Base-by-base conservation (phyloP, 768 basidiomycete species). In the Tricholoma sp. region DNA sequence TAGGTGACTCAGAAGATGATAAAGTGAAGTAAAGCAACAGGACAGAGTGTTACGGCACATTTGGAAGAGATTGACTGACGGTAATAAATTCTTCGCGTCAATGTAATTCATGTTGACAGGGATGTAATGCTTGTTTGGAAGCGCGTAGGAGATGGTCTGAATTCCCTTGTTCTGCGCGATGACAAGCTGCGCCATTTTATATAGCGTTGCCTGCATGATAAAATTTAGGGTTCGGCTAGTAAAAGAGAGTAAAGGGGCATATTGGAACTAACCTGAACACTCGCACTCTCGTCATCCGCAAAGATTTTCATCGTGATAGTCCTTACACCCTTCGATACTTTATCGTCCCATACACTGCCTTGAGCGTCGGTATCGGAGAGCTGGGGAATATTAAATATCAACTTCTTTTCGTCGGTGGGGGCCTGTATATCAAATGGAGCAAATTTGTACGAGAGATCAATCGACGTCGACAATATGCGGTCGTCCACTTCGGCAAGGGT, bases 51-150 rank as follows among this genome's bases (percentile, higher is more conserved):
- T 24, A 50, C 9, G 11, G 6, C 45, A 33, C 6, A 34, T 49
- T 49, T 29, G 2, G 6, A 51, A 18, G 17, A 59, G 41, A 41
- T 57, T 57, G 41, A 63, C 31, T 66, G 65, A 88, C 85, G 85
- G 84, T 2, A 82, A 83, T 37, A 80, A 60, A 65, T 92, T 91
- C 62, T 90, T 88, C 8, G 88, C 66, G 2, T 82, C 83, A 44
- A 88, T 72, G 58, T 90, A 91, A 53, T 70, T 71, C 85, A 93
- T 88, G 68, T 91, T 84, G 48, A 94, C 91, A 0, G 91, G 89
- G 62, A 97, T 82, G 69, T 96, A 98, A 67, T 97, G 95, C 73
- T 94, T 92, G 77, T 98, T 98, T 1, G 96, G 95, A 2, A 97
- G 78, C 42, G 73, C 70, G 71, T 96, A 97, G 12, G 79, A 77